Base-by-base conservation (phyloP, 2,329 filamentous ascomycete species). In the Ceratocystis papillata region DNA sequence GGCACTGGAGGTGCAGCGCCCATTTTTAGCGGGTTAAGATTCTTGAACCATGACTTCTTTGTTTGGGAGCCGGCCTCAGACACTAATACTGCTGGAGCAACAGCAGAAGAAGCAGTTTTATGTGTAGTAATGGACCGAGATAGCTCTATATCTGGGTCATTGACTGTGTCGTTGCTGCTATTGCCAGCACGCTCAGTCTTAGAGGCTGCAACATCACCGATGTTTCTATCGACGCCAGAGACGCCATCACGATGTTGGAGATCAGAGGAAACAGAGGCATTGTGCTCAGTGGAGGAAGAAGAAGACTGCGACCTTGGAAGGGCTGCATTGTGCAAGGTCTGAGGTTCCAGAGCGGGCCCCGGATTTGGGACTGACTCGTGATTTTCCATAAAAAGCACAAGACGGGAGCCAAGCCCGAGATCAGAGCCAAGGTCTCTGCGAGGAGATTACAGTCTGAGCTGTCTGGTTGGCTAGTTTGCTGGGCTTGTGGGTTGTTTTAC, bases 1-100 rank as follows among this genome's bases (percentile, higher is more conserved):
- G 85, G 85, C 0, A 87, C 76, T 0, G 81, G 77, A 1, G 84
- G 82, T 1, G 80, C 75, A 44, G 73, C 69, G 3, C 83, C 81
- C 84, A 84, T 87, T 72, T 77, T 78, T 69, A 87, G 71, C 1
- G 85, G 85, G 70, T 87, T 87, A 41, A 79, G 70, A 53, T 78
- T 82, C 71, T 83, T 83, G 73, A 84, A 81, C 85, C 87, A 90
- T 73, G 82, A 80, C 70, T 59, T 59, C 17, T 33, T 59, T 20
- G 17, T 7, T 8, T 8, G 55, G 3, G 55, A 33, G 33, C 7
- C 15, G 20, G 55, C 7, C 8, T 10, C 7, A 3, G 25, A 12
- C 20, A 45, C 33, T 45, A 25, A n/a, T 28, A 15, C 57, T 15
- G 6, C 57, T 5, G 15, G 20, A 46, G 63, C 25, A 65, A 55